phyloP scores from a whole-genome alignment of 2,329 filamentous ascomycete species.

The Bipolaris victoriae region DNA sequence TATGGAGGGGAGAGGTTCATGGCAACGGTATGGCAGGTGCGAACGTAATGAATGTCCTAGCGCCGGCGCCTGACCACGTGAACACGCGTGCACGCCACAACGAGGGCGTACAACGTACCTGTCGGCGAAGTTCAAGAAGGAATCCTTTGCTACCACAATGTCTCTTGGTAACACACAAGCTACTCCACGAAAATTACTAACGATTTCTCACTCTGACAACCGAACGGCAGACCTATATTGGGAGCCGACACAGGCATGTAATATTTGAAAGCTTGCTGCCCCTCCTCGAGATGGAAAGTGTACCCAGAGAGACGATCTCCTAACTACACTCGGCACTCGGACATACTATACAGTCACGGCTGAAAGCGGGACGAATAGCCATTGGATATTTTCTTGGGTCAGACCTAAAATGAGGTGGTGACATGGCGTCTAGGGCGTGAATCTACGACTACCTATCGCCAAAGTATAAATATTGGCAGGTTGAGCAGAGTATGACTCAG shows the following conservation, averaged over 20 bases:
- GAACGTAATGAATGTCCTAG: background rate
- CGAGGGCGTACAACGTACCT: background rate
- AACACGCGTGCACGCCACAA: background rate
- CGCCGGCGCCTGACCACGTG: background rate
- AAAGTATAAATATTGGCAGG: background rate
- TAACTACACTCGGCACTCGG: too few relatives aligned
- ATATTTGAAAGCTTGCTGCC: too few relatives aligned
- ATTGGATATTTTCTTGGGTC: background rate
- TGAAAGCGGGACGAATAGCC: background rate
- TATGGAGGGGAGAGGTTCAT: background rate
- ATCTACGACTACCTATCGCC: background rate
- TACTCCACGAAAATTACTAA: background rate
- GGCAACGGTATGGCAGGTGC: background rate
- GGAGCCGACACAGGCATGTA: background rate
- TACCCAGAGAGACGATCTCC: too few relatives aligned
- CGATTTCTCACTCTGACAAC: background rate
- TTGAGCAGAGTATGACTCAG: slow-evolving; percentile 2
- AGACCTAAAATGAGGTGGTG: background rate
- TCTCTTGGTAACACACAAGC: background rate
- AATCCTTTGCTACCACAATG: too few relatives aligned
- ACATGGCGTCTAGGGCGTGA: slow-evolving; percentile 9
- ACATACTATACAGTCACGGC: background rate
- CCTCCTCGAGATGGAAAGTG: background rate
- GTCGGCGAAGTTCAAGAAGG: background rate
- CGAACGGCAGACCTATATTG: background rate